phyloP scores from a whole-genome alignment of 2,329 filamentous ascomycete genomes.

The Clonostachys chloroleuca region DNA sequence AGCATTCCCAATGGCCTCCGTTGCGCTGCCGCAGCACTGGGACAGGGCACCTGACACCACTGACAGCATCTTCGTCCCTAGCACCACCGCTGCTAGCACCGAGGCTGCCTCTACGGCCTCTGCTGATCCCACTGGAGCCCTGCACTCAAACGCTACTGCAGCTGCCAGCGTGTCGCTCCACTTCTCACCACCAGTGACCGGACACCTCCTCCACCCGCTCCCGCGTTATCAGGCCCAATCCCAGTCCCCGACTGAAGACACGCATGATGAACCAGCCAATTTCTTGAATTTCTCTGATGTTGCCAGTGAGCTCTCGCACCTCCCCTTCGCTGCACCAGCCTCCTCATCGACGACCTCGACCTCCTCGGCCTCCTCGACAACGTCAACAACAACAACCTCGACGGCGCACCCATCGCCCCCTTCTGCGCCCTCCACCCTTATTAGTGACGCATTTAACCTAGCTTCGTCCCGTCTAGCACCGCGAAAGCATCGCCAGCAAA shows the following conservation, averaged over 20 bases:
- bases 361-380: constrained; percentile 5
- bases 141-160: neutral
- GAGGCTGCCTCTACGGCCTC: too few relatives aligned
- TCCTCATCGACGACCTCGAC: constrained; percentile 1
- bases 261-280: neutral
- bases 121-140: too few relatives aligned
- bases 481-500: neutral
- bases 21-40: too few relatives aligned
- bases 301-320: constrained; percentile 30
- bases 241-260: neutral
- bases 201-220: neutral
- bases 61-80: neutral
- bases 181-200: neutral
- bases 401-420: constrained; percentile 5
- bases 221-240: neutral
- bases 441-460: neutral
- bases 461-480: neutral
- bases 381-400: constrained; percentile 12
- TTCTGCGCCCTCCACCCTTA: constrained; percentile 2
- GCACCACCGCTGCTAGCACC: too few relatives aligned
- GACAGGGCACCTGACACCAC: neutral
- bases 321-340: constrained; percentile 11
- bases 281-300: constrained; percentile 35
- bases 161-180: neutral
- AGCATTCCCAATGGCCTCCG: too few relatives aligned